Evolutionary conservation across 176 grass and related monocot genomes (phyloP).

Genomic region (Elymus sibiricus): DNA sequence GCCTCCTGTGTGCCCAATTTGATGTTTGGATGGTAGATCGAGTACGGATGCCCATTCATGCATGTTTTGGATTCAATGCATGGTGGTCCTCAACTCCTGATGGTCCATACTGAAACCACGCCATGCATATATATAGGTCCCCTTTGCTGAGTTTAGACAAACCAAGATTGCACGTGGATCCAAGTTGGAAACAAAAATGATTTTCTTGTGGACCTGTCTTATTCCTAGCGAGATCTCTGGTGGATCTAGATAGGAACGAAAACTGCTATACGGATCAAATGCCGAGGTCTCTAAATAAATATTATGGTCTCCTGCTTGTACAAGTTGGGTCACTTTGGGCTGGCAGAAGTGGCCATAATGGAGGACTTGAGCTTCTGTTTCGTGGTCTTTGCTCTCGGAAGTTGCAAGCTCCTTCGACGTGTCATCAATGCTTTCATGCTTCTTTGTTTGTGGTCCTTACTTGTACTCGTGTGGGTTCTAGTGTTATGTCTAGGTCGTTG

Average conservation of each 20-base stretch:
- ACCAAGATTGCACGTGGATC: conserved; percentile 2
- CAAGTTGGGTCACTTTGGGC: too few species aligned
- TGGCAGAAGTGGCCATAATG: too few species aligned
- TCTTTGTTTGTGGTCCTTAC: too few species aligned
- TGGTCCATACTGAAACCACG: conserved; percentile 19
- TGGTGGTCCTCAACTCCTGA: conserved; percentile 15
- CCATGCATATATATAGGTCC: not conserved
- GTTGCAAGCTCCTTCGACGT: too few species aligned
- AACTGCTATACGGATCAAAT: too few species aligned
- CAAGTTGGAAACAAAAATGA: not conserved
- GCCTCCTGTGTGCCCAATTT: not conserved
- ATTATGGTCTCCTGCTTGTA: too few species aligned
- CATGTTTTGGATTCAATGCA: conserved; percentile 23
- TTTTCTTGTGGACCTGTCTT: not conserved
- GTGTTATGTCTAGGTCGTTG: too few species aligned
- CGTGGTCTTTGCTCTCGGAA: too few species aligned
- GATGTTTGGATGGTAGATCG: not conserved
- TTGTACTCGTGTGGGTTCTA: too few species aligned
- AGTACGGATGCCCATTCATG: not conserved
- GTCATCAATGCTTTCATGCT: too few species aligned
- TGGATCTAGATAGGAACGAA: conserved; percentile 15
- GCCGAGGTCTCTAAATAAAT: too few species aligned
- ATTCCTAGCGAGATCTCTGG: not conserved
- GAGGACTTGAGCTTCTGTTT: too few species aligned
- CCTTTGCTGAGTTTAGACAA: conserved; percentile 9